Conservation (phyloP, 2,329 filamentous ascomycete genomes). For the Claviceps fusiformis region DNA sequence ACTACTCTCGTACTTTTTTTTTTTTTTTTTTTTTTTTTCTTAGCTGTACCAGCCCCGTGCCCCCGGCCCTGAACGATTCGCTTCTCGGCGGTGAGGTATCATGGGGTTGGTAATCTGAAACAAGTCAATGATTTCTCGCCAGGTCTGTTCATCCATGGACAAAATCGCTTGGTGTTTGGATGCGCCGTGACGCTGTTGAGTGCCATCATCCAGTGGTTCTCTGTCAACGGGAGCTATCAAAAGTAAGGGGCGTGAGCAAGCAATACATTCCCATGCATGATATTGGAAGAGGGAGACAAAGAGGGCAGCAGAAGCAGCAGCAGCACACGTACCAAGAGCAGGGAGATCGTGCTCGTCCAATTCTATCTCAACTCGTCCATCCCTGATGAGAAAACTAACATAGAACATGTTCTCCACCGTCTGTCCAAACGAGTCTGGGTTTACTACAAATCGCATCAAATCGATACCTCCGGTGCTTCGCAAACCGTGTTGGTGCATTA, state of each 20-base stretch:
- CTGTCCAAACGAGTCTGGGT: conserved; percentile 82
- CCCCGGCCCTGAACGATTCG: conserved; percentile 35
- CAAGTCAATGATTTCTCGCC: conserved; percentile 62
- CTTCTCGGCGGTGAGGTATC: conserved; percentile 67
- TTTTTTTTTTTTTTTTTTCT: conserved; percentile 1
- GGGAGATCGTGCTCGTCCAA: conserved; percentile 63
- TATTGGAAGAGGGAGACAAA: not conserved
- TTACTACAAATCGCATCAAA: conserved; percentile 77
- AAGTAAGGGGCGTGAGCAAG: not conserved
- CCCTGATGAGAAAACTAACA: conserved; percentile 82
- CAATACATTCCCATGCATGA: not conserved
- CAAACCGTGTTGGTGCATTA: conserved; percentile 55
- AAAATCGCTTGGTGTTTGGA: conserved; percentile 77
- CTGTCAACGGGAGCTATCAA: conserved; percentile 20
- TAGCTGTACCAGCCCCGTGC: conserved; percentile 54
- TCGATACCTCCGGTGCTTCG: conserved; percentile 58
- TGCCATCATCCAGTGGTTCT: conserved; percentile 33
- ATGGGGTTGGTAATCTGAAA: conserved; percentile 68
- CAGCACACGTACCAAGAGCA: conserved; percentile 55
- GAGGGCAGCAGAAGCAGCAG: not conserved
- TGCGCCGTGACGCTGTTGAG: conserved; percentile 33
- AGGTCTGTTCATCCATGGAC: conserved; percentile 72
- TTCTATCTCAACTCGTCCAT: conserved; percentile 64
- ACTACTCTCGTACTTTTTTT: no score
- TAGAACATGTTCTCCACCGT: conserved; percentile 97